phyloP scores from a whole-genome alignment of 2,329 filamentous ascomycete genomes.

The Ophiostoma triangulosporum region DNA sequence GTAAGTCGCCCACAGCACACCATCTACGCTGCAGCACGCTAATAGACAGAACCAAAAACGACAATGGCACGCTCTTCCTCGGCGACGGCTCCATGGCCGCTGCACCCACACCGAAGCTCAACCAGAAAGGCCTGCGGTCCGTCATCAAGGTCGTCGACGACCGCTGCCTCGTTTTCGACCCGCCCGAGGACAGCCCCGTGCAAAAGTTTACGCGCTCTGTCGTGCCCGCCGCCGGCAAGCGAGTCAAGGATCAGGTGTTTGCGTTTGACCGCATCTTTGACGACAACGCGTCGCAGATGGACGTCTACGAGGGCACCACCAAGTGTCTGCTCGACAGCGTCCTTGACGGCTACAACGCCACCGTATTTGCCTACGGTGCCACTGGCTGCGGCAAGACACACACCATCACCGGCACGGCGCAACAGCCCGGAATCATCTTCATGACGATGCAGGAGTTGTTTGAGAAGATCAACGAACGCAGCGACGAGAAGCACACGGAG shows the following conservation, averaged over 20 bases:
- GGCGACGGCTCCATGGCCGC: slow-evolving; percentile 92
- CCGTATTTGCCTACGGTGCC: slow-evolving; percentile 94
- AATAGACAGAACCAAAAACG: slow-evolving; percentile 42
- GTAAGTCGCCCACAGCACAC: slow-evolving; percentile 25
- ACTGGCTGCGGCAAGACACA: slow-evolving; percentile 98
- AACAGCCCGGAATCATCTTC: slow-evolving; percentile 95
- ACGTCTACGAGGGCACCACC: slow-evolving; percentile 92
- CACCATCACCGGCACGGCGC: slow-evolving; percentile 83
- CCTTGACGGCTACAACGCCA: slow-evolving; percentile 95
- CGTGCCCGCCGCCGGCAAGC: slow-evolving; percentile 65
- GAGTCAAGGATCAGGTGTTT: slow-evolving; percentile 94
- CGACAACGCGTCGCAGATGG: slow-evolving; percentile 79
- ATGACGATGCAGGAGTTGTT: slow-evolving; percentile 98
- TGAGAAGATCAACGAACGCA: slow-evolving; percentile 80
- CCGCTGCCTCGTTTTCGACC: slow-evolving; percentile 90
- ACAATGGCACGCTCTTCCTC: slow-evolving; percentile 85
- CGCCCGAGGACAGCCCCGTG: slow-evolving; percentile 85
- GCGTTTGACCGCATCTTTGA: slow-evolving; percentile 95
- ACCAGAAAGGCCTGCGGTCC: slow-evolving; percentile 72
- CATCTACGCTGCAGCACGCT: background rate
- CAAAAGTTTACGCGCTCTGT: slow-evolving; percentile 76
- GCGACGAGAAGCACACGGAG: slow-evolving; percentile 77
- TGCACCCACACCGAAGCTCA: slow-evolving; percentile 69
- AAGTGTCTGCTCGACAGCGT: slow-evolving; percentile 85
- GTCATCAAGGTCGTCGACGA: slow-evolving; percentile 97